These are phyloP conservation scores for Xylaria hypoxylon DNA, from an alignment of 2,329 filamentous ascomycete species.

Conservation along the genomic window DNA sequence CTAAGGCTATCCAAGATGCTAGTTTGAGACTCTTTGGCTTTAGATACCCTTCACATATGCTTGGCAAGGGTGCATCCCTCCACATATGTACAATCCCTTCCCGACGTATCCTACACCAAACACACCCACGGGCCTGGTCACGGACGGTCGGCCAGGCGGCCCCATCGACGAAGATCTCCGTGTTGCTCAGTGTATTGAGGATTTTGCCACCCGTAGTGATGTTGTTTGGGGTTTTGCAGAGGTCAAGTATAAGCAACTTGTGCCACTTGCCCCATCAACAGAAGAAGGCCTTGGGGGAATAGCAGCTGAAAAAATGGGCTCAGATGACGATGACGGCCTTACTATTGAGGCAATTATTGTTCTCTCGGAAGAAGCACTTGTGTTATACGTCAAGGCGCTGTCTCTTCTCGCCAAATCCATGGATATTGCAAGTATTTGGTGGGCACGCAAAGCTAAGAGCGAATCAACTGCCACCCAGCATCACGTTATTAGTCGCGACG, in stretches of 20 bases:
- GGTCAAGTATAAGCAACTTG: constrained; percentile 97
- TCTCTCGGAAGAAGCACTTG: constrained; percentile 92
- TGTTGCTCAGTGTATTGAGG: constrained; percentile 85
- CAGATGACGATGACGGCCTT: constrained; percentile 78
- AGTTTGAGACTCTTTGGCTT: constrained; percentile 80
- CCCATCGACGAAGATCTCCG: constrained; percentile 82
- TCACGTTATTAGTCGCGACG: constrained; percentile 55
- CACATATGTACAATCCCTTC: constrained; percentile 81
- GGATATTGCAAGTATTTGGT: constrained; percentile 94
- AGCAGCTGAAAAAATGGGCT: constrained; percentile 63
- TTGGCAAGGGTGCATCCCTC: constrained; percentile 74
- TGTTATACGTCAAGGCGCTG: constrained; percentile 95
- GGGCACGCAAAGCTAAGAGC: constrained; percentile 79
- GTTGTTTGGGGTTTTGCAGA: constrained; percentile 98
- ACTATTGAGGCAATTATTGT: constrained; percentile 87
- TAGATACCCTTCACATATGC: constrained; percentile 72
- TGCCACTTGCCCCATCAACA: constrained; percentile 84
- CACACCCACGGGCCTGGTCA: constrained; percentile 69
- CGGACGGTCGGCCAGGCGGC: constrained; percentile 71
- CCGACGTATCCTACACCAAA: constrained; percentile 83
- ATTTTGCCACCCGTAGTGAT: constrained; percentile 91
- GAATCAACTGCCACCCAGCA: constrained; percentile 62
- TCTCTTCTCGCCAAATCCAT: constrained; percentile 92
- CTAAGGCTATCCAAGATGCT: constrained; percentile 94
- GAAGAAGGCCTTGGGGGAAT: constrained; percentile 76